A percentile compares a stretch with the other conserved stretches of the same genome.
Evolutionary conservation across 306 rosid genomes (phyloP).

Genomic region (Cicer chorassanicum): DNA sequence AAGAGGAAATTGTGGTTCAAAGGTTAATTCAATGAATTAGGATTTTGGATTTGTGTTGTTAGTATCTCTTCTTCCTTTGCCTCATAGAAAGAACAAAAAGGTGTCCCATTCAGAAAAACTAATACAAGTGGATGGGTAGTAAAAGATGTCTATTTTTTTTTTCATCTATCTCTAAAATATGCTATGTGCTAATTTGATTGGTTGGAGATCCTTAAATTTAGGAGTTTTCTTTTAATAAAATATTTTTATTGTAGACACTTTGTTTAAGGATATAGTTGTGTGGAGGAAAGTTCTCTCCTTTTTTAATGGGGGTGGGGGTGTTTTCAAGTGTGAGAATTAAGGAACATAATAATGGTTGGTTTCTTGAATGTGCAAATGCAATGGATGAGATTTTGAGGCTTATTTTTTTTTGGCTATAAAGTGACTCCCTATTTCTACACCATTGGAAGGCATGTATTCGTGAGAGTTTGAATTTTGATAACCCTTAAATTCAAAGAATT

Average conservation of each 20-base stretch:
- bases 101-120: constrained; percentile 7
- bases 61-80: constrained; percentile 24
- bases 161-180: constrained; percentile 15
- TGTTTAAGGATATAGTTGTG: constrained; percentile 46
- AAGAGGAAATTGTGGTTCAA: constrained; percentile 6
- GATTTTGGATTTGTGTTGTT: constrained; percentile 26
- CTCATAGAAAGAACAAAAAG: constrained; percentile 38
- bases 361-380: constrained; percentile 48
- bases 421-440: constrained; percentile 34
- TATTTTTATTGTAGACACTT: constrained; percentile 26
- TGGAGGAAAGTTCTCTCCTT: constrained; percentile 44
- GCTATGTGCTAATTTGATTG: constrained; percentile 48
- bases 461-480: constrained; percentile 26
- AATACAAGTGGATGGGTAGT: constrained; percentile 41
- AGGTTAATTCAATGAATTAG: constrained; percentile 39
- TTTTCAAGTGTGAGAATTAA: constrained; percentile 46
- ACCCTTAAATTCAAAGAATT: constrained; percentile 32
- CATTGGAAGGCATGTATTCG: constrained; percentile 41
- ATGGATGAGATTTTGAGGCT: constrained; percentile 49
- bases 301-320: constrained; percentile 45
- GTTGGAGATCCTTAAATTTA: constrained; percentile 49
- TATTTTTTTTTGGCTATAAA: constrained; percentile 32
- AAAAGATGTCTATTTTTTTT: constrained; percentile 42
- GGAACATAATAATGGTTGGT: constrained; percentile 44
- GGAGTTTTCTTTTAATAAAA: constrained; percentile 38